Percentiles rank a stretch among this genome's conserved stretches.
These are phyloP conservation scores for Rhodotorula toruloides DNA, from an alignment of 768 basidiomycete genomes.

Conservation along the genomic window DNA sequence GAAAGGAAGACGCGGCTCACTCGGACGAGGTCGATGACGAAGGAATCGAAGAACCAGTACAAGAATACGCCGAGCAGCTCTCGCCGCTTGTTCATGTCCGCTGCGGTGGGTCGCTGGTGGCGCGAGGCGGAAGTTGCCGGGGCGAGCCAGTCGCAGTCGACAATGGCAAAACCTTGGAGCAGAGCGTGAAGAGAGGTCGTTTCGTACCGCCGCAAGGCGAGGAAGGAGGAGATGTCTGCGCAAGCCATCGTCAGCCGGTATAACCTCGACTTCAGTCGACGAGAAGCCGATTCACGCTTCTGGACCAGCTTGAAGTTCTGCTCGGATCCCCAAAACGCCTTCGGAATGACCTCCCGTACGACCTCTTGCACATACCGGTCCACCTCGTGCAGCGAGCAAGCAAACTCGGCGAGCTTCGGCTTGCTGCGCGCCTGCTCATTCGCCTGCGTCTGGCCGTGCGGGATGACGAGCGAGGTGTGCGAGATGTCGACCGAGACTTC, in stretches of 20 bases:
- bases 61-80: conserved; percentile 80
- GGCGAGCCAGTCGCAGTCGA: conserved; percentile 72
- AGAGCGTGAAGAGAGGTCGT: conserved; percentile 67
- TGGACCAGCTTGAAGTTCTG: conserved; percentile 61
- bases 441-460: conserved; percentile 52
- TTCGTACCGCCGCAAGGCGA: conserved; percentile 74
- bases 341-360: conserved; percentile 67
- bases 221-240: conserved; percentile 49
- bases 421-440: conserved; percentile 53
- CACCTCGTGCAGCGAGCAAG: conserved; percentile 63
- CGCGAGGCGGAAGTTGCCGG: not conserved
- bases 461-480: conserved; percentile 52
- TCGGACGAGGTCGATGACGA: conserved; percentile 70
- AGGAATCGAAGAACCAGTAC: conserved; percentile 90
- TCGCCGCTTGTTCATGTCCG: conserved; percentile 69
- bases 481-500: conserved; percentile 55
- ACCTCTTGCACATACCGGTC: conserved; percentile 61
- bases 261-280: not conserved
- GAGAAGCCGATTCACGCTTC: conserved; percentile 45
- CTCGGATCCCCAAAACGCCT: conserved; percentile 65
- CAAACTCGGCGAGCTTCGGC: conserved; percentile 73
- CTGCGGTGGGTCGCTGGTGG: conserved; percentile 49
- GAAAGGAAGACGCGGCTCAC: conserved; percentile 49
- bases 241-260: conserved; percentile 10
- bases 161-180: conserved; percentile 67